Base-by-base conservation (phyloP, 441 rosid species). In the Gossypium davidsonii region DNA sequence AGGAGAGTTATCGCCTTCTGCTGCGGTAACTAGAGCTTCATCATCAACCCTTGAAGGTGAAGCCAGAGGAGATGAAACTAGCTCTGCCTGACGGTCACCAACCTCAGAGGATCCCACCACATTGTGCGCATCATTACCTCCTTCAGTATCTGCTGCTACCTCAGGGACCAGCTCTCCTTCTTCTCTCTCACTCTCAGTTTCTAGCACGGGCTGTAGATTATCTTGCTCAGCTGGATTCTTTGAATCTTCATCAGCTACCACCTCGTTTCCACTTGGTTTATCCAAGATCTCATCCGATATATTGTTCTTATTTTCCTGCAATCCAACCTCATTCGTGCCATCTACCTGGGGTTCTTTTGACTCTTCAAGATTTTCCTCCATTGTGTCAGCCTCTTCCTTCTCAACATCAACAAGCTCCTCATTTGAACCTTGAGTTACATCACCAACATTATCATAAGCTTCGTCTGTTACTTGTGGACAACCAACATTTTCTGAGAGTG, bases 131-230 rank as follows among this genome's bases (percentile, higher is more conserved):
- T 91, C 88, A 3, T 78, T 76, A 44, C 74, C 80, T 10, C 85
- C 97, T 28, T 90, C 96, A 3, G 72, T 83, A 76, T 92, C 99
- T 14, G 84, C 96, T 14, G 85, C 74, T 28, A 76, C 80, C 72
- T 90, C 97, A 23, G 86, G 79, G 28, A 80, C 76, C 65, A 90
- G 75, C 79, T 96, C 99, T 70, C 98, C 98, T 78, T 96, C 99
- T 85, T 93, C 99, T 79, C 80, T 91, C 74, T 95, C 99, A 7
- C 85, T 82, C 53, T 85, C 90, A 62, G 75, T 74, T 44, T 89
- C 98, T 73, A 77, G 42, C 11, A 55, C 26, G 26, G 74, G 60
- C 65, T 83, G 87, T 73, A 78, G 87, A 74, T 78, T 80, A 31
- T 86, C 93, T 74, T 80, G 89, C 49, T 79, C 90, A 48, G 74